Conservation (phyloP, 805 yeast species). For the Sugiyamaella boreocaroliniensis region DNA sequence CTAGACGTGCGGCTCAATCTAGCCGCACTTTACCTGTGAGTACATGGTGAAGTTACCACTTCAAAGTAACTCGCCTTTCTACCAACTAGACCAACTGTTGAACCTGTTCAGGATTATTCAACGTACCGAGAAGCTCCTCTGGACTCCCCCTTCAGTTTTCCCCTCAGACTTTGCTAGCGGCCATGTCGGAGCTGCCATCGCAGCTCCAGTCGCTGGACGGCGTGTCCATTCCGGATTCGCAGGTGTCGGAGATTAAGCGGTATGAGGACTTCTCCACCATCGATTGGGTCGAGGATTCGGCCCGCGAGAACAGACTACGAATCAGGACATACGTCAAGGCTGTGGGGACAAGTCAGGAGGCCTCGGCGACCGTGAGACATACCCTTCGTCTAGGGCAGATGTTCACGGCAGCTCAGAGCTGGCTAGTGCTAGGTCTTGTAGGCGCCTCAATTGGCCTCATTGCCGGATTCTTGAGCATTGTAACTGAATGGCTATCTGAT, state of each 20-base stretch:
- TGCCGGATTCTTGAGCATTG: constrained; percentile 74
- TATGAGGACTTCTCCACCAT: constrained; percentile 43
- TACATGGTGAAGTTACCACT: no score
- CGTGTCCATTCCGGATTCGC: constrained; percentile 10
- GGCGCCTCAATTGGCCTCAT: constrained; percentile 75
- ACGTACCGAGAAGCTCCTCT: no score
- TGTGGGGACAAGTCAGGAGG: neutral
- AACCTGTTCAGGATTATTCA: no score
- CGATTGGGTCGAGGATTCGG: constrained; percentile 58
- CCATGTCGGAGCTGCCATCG: neutral
- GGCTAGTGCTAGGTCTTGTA: constrained; percentile 68
- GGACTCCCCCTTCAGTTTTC: no score
- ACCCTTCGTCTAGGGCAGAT: constrained; percentile 11
- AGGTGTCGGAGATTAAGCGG: constrained; percentile 20
- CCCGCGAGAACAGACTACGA: constrained; percentile 27
- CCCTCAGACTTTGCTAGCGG: neutral
- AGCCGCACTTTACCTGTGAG: no score
- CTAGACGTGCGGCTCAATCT: no score
- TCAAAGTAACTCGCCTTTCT: no score
- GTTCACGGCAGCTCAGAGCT: constrained; percentile 41
- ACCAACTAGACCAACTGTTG: no score
- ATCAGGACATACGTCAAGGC: constrained; percentile 11
- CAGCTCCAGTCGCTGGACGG: constrained; percentile 2
- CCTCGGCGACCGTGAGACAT: constrained; percentile 6
- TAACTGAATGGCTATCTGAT: constrained; percentile 82